A percentile compares a stretch with the other conserved stretches of the same genome.
Conservation (phyloP, 805 yeast species). For the Groenewaldozyma salmanticensis region DNA sequence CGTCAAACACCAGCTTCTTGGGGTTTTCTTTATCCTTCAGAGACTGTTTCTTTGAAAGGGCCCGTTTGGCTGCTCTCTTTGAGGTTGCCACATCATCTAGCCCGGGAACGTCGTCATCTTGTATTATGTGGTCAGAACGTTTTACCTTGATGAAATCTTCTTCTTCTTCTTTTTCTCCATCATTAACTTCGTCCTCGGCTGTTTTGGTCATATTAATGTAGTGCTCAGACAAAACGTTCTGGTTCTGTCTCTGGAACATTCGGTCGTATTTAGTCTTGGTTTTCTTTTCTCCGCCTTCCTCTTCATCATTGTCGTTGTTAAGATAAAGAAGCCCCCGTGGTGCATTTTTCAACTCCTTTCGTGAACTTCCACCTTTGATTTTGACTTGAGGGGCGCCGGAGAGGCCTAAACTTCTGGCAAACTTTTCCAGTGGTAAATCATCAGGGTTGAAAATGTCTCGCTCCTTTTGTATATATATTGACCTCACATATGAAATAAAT, state of each 20-base stretch:
- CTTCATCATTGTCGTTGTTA: slow-evolving; percentile 60
- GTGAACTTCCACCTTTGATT: slow-evolving; percentile 36
- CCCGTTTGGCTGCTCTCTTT: slow-evolving; percentile 75
- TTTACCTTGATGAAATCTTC: slow-evolving; percentile 78
- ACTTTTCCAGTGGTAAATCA: slow-evolving; percentile 68
- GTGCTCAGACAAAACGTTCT: slow-evolving; percentile 83
- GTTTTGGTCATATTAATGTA: slow-evolving; percentile 65
- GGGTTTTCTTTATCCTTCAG: slow-evolving; percentile 54
- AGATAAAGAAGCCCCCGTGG: slow-evolving; percentile 60
- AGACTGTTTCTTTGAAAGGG: slow-evolving; percentile 75
- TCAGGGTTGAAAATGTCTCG: slow-evolving; percentile 75
- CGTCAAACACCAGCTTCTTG: slow-evolving; percentile 78
- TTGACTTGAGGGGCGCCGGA: slow-evolving; percentile 96
- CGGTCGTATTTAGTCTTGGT: slow-evolving; percentile 85
- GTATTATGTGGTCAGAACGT: slow-evolving; percentile 62
- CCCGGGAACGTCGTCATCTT: slow-evolving; percentile 35
- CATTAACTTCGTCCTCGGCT: slow-evolving; percentile 31
- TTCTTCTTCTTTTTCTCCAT: slow-evolving; percentile 52
- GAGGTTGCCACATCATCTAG: slow-evolving; percentile 63
- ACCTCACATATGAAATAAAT: slow-evolving; percentile 80
- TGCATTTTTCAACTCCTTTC: slow-evolving; percentile 69
- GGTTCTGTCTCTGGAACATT: slow-evolving; percentile 93
- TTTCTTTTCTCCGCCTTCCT: slow-evolving; percentile 34
- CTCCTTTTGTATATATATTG: slow-evolving; percentile 78
- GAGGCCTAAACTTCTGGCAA: slow-evolving; percentile 77